These are phyloP conservation scores for Endothia cerciana DNA, from an alignment of 2,329 filamentous ascomycete genomes.

Conservation along the genomic window DNA sequence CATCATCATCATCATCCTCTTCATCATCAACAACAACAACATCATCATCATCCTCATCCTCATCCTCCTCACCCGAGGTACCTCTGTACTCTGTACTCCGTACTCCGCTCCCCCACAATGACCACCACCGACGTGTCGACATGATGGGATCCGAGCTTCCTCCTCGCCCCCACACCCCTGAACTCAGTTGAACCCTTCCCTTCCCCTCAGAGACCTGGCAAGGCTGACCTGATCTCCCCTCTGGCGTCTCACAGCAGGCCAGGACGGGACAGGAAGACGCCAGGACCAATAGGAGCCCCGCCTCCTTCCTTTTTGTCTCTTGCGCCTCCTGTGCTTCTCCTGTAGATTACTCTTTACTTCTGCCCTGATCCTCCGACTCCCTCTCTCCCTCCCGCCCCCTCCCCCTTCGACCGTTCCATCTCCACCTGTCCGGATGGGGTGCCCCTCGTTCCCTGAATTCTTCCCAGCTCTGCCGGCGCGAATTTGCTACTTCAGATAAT, in stretches of 20 bases:
- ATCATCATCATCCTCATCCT: too few species aligned
- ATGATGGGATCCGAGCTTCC: constrained; percentile 6
- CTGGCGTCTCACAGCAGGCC: background rate
- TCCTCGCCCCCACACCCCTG: background rate
- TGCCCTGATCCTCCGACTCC: background rate
- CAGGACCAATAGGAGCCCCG: background rate
- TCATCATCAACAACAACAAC: too few species aligned
- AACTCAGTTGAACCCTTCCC: background rate
- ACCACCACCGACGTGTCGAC: too few species aligned
- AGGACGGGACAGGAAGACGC: background rate
- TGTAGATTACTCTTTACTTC: background rate
- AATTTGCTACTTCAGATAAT: background rate
- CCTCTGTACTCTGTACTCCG: too few species aligned
- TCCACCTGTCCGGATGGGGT: background rate
- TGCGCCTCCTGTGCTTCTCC: background rate
- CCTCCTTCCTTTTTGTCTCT: background rate
- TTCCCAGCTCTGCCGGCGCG: background rate
- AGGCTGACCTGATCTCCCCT: background rate
- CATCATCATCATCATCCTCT: too few species aligned
- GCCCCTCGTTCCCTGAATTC: background rate
- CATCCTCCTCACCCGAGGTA: too few species aligned
- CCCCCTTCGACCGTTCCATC: background rate
- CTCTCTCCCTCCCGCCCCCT: background rate
- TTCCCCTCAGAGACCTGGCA: background rate
- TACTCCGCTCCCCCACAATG: too few species aligned